Conservation (phyloP, 2,329 filamentous ascomycete genomes). For the Cladosporium cucumerinum region DNA sequence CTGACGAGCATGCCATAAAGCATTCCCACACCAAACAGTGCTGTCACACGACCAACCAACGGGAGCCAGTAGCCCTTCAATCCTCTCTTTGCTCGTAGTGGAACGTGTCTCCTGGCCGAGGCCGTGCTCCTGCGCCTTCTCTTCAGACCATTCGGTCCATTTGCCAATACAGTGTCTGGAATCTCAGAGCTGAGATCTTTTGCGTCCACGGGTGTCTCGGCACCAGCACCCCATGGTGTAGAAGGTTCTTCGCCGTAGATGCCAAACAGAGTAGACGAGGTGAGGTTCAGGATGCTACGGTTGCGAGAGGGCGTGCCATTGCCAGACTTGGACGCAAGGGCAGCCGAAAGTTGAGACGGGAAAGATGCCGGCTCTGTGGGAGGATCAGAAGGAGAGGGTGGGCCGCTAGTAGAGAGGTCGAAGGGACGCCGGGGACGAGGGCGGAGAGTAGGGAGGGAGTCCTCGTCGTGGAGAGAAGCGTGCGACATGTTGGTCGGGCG, state of each 20-base stretch:
- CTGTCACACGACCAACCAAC: slow-evolving; percentile 29
- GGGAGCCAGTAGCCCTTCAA: slow-evolving; percentile 43
- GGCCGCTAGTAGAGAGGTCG: slow-evolving; percentile 52
- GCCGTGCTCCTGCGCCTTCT: slow-evolving; percentile 26
- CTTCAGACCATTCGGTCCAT: slow-evolving; percentile 23
- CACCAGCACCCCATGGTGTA: slow-evolving; percentile 70
- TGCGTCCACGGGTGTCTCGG: slow-evolving; percentile 17
- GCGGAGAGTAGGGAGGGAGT: slow-evolving; percentile 18
- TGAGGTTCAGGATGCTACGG: slow-evolving; percentile 80
- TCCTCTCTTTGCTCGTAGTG: slow-evolving; percentile 22
- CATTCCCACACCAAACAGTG: slow-evolving; percentile 76
- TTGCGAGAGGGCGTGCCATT: slow-evolving; percentile 57
- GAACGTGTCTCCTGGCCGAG: slow-evolving; percentile 20
- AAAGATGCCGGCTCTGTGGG: slow-evolving; percentile 21
- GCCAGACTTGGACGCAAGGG: slow-evolving; percentile 20
- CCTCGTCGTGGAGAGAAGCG: slow-evolving; percentile 24
- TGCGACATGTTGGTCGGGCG: slow-evolving; percentile 26
- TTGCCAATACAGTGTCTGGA: slow-evolving; percentile 22
- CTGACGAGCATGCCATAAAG: slow-evolving; percentile 79
- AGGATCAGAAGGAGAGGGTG: slow-evolving; percentile 32
- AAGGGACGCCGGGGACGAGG: slow-evolving; percentile 72
- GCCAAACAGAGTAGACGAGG: slow-evolving; percentile 81
- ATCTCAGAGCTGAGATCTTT: slow-evolving; percentile 20
- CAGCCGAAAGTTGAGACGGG: slow-evolving; percentile 16
- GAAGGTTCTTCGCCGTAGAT: slow-evolving; percentile 67